Base-by-base conservation (phyloP, 768 basidiomycete genomes). In the Tricholoma saponaceum region DNA sequence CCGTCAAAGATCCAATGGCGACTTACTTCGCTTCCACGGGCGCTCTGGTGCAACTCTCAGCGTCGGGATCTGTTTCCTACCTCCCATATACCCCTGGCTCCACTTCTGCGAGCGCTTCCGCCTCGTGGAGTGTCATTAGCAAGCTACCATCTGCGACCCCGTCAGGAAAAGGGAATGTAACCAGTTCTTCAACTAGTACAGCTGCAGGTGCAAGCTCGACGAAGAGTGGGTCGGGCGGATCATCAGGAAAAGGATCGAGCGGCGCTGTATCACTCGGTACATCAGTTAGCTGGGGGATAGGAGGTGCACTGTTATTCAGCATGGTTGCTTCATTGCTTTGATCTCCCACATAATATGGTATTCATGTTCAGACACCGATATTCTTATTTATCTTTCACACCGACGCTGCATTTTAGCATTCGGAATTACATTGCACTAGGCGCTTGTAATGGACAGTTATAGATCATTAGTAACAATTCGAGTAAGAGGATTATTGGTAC, bases 41-140 rank as follows among this genome's bases (percentile, higher is more conserved):
- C 30, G 76, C 85, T 0, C 77, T 92, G 46, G 80, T 92, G 14
- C 90, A 92, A 68, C 80, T 92, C 25, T 77, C 84, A 41, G 82
- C 80, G 23, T 74, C 74, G 2, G 88, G 88, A 49, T 71, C 74
- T 1, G 75, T 91, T 18, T 81, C 77, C 12, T 90, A 77, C 75
- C 70, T 90, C 33, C 79, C 84, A 1, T 88, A 81, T 72, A 77
- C 69, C 58, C 70, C 78, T 51, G 76, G 72, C n/a, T 71, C 78
- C 57, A 66, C 71, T 7, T 65, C 66, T 20, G 68, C 76, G 23
- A 83, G 83, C 67, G 63, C 76, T 3, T 64, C 65, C 23, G 79
- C 81, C 4, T 62, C 75, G 26, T 89, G 86, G 85, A 72, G 71
- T 26, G 56, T 66, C 10, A 76, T 88, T 10, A 64, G 66, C 37